phyloP scores from a whole-genome alignment of 225 moss, liverwort and hornwort genomes.

The Polytrichum commune region DNA sequence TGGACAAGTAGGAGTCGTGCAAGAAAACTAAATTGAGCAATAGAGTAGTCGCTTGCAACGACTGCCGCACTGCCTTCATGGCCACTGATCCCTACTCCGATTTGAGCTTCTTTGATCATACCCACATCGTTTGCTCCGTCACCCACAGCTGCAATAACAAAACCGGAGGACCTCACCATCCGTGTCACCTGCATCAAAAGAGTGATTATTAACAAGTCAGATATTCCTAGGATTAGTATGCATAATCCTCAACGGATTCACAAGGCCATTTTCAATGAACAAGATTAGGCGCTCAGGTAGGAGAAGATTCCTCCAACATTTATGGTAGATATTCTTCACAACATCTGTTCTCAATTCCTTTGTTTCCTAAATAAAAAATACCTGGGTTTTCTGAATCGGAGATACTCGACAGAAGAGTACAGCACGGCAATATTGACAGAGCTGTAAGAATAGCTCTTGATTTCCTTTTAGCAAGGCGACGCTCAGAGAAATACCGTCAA shows the following conservation, averaged over 20 bases:
- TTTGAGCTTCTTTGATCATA: slow-evolving; percentile 91
- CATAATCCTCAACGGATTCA: no score
- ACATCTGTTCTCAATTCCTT: no score
- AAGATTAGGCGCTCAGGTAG: no score
- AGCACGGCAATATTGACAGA: slow-evolving; percentile 76
- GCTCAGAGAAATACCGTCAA: slow-evolving; percentile 73
- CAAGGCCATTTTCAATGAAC: no score
- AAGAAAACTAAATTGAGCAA: slow-evolving; percentile 84
- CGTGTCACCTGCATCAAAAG: slow-evolving; percentile 51
- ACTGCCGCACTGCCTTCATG: slow-evolving; percentile 88
- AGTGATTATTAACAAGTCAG: no score
- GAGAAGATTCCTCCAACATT: no score
- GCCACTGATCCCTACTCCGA: slow-evolving; percentile 94
- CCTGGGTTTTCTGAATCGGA: slow-evolving; percentile 92
- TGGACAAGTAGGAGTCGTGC: slow-evolving; percentile 74
- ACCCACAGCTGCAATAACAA: slow-evolving; percentile 71
- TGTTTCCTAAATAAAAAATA: slow-evolving; percentile 3
- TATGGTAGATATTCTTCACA: no score
- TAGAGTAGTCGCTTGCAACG: slow-evolving; percentile 83
- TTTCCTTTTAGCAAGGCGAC: slow-evolving; percentile 77
- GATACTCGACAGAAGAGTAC: slow-evolving; percentile 93
- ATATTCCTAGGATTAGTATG: no score
- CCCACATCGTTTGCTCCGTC: slow-evolving; percentile 98
- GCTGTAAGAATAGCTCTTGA: slow-evolving; percentile 63
- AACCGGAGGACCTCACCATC: slow-evolving; percentile 66